These are phyloP conservation scores for Yamadazyma olivae DNA, from an alignment of 805 yeast species.

Conservation along the genomic window DNA sequence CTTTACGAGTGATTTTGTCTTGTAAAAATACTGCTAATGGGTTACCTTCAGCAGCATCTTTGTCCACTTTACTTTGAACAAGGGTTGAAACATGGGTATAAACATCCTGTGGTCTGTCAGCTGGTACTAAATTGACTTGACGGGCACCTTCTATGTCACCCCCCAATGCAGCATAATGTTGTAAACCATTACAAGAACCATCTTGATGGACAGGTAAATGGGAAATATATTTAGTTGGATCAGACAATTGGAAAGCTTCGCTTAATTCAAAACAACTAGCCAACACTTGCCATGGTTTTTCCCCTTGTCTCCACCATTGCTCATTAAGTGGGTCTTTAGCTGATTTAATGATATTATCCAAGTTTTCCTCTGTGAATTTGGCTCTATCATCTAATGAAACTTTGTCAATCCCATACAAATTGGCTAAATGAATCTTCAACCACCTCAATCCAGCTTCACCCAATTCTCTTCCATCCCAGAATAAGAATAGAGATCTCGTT, in stretches of 20 bases:
- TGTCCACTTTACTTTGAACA: constrained; percentile 53
- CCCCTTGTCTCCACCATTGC: constrained; percentile 70
- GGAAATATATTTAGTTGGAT: constrained; percentile 64
- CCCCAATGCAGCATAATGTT: constrained; percentile 44
- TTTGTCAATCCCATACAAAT: constrained; percentile 73
- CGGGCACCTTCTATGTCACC: constrained; percentile 69
- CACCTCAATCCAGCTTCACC: constrained; percentile 67
- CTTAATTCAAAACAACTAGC: constrained; percentile 66
- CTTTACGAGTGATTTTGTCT: constrained; percentile 73
- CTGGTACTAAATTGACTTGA: constrained; percentile 73
- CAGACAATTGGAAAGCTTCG: constrained; percentile 57
- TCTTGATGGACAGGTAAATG: constrained; percentile 83
- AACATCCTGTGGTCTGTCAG: constrained; percentile 74
- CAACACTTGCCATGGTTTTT: constrained; percentile 81
- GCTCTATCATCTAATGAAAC: constrained; percentile 64
- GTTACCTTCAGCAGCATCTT: constrained; percentile 52
- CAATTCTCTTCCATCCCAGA: constrained; percentile 73
- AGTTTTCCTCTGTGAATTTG: constrained; percentile 53
- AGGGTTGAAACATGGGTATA: constrained; percentile 66
- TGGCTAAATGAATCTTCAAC: constrained; percentile 75
- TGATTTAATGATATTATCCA: constrained; percentile 52
- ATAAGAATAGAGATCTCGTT: constrained; percentile 65
- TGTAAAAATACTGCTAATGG: constrained; percentile 52
- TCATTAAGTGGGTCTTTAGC: constrained; percentile 62
- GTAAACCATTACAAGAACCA: constrained; percentile 50